Evolutionary conservation across 2,329 filamentous ascomycete genomes (phyloP), one percentile per base, ranked within the genome.

Genomic region (Magnaporthales sp.): DNA sequence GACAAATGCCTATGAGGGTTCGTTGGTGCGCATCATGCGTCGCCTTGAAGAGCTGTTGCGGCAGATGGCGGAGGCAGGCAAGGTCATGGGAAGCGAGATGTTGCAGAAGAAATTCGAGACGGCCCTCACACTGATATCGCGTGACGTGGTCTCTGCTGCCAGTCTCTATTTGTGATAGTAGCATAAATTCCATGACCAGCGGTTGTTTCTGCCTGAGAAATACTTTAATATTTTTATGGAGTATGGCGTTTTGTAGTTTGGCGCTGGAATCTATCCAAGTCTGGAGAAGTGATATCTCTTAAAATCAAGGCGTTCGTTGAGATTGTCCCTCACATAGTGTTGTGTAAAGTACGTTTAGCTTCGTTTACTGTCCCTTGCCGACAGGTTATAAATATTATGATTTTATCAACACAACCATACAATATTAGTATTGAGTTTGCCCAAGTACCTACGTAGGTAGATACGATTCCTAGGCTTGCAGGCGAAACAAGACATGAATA

Each of bases 81-180:
- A 97, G 80, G 94, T 97, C 69, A 99, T 99, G 95, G 95, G 95
- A 73, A 97, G 91, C 76, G 92, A 96, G 68, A 95, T 98, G 73
- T 82, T 99, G 67, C 91, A 93, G 74, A 86, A 89, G 75, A 97
- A 97, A 80, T 99, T 99, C 75, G 93, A 97, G 74, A 86, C 88
- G 71, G 90, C 92, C 69, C 80, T 99, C 72, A 83, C 85, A 67
- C 95, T 96, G 84, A 91, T 98, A 66, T 87, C 92, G 77, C 86
- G 95, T 74, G 95, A 98, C 76, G 93, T 99, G 76, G 94, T 99
- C 68, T 93, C 94, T 27, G 92, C 94, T 63, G 93, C 97, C 81
- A 96, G 91, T 73, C 81, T 98, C 77, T 98, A 97, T 76, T 83
- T 97, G 76, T 95, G 54, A 66, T 66, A 46, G 24, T 7, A 27